Percentiles rank a stretch among this genome's conserved stretches.
phyloP scores from a whole-genome alignment of 1,284 basidiomycete genomes.

The Bjerkandera adusta region DNA sequence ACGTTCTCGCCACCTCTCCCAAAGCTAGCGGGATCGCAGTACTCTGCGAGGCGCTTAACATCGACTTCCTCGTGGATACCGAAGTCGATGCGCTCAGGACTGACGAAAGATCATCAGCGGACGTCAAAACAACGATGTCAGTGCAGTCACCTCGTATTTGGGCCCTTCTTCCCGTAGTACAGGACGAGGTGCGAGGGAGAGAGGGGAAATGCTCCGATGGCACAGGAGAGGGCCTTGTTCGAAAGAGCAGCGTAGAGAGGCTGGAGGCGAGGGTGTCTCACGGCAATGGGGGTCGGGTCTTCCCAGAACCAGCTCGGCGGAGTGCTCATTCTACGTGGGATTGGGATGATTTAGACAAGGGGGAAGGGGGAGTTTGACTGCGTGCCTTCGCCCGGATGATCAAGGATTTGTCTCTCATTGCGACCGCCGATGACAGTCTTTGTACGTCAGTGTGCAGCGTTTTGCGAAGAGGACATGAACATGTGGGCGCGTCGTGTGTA shows the following conservation, averaged over 20 bases:
- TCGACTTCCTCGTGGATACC: neutral
- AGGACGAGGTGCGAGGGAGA: constrained; percentile 8
- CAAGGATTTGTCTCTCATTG: too few relatives aligned
- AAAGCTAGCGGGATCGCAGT: constrained; percentile 22
- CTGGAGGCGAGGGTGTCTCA: neutral
- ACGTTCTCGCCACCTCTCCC: constrained; percentile 20
- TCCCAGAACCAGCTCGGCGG: too few relatives aligned
- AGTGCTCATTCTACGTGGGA: too few relatives aligned
- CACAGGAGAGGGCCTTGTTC: constrained; percentile 5
- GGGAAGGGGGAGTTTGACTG: too few relatives aligned
- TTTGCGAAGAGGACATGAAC: too few relatives aligned
- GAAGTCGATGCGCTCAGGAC: constrained; percentile 5
- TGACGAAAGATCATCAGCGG: neutral
- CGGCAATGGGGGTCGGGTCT: neutral
- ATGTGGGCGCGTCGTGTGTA: too few relatives aligned
- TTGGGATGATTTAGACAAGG: too few relatives aligned
- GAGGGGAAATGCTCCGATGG: constrained; percentile 9
- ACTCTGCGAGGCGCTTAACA: constrained; percentile 8
- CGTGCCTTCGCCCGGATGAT: too few relatives aligned
- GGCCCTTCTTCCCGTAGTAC: constrained; percentile 15
- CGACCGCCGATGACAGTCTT: too few relatives aligned
- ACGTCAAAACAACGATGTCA: neutral
- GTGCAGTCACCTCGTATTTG: constrained; percentile 2
- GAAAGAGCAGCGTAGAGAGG: neutral
- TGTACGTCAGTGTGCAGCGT: too few relatives aligned